Base-by-base conservation (phyloP, 106 monocot genomes). In the Dendrobium nobile region DNA sequence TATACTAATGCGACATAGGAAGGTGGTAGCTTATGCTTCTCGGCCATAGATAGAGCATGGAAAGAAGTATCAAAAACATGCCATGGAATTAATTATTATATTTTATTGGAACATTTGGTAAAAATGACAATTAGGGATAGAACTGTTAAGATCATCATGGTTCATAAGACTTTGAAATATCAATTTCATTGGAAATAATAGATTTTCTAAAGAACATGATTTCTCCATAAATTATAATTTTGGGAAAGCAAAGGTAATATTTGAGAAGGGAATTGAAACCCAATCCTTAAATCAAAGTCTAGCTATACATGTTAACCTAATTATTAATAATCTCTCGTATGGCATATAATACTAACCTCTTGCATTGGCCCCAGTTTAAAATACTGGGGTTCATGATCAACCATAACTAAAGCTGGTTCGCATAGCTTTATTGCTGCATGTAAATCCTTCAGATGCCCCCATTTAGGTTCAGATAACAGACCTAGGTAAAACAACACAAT, bases 401-500 rank as follows among this genome's bases (percentile, higher is more conserved):
- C 97, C 41, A 68, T 77, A 84, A 90, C 79, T 80, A 94, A 90
- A 89, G 97, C 97, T 56, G 91, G 89, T 79, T 98, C 97, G 80
- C 97, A 98, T 68, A 98, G 92, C 77, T 90, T 98, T 67, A 98
- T 98, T 77, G 89, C 87, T 67, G 86, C 82, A 87, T 98, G 97
- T 22, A 98, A 78, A 84, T 94, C 92, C 61, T 92, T 98, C 76
- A 98, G 78, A 85, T 98, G 97, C 41, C 97, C 97, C 94, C 94
- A 98, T 81, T 98, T 98, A 44, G 97, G 97, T 79, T 94, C 89
- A 59, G 67, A 86, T 78, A 94, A 72, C 13, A 94, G 80, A 70
- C 97, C 97, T 98, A 80, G 47, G 27, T 7, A 82, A 80, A 0
- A 70, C 37, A 37, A 37, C 70, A 70, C 13, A 37, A 37, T 37